A percentile compares a stretch with the other conserved stretches of the same genome.
Evolutionary conservation across 768 basidiomycete species (phyloP).

Genomic region (Naganishia vaughanmartiniae): DNA sequence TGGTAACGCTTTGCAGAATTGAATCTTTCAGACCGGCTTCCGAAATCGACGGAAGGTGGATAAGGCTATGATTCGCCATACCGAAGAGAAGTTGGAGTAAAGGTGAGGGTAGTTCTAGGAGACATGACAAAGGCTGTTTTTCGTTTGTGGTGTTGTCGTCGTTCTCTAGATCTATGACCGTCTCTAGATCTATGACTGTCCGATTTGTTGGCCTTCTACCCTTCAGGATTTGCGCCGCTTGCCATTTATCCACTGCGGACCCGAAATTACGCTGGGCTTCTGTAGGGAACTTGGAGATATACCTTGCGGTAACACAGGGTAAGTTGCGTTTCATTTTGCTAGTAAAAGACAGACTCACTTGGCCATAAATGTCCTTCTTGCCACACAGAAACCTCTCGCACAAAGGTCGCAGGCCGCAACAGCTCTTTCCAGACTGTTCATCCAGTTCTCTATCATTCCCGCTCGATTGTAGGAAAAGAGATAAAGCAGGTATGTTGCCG

Average conservation of each 20-base stretch:
- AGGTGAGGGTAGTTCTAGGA: constrained; percentile 37
- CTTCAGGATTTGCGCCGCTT: constrained; percentile 58
- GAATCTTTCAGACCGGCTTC: background rate
- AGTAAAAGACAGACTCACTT: constrained; percentile 61
- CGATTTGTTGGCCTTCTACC: background rate
- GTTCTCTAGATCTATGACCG: constrained; percentile 21
- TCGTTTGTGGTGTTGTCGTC: constrained; percentile 1
- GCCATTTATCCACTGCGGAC: constrained; percentile 65
- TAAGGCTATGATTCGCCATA: constrained; percentile 63
- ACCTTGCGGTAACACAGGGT: constrained; percentile 56
- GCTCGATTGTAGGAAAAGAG: constrained; percentile 69
- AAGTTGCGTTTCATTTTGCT: background rate
- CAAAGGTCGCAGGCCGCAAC: constrained; percentile 68
- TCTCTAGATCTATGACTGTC: constrained; percentile 21
- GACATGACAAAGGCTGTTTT: background rate
- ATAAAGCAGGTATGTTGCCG: constrained; percentile 77
- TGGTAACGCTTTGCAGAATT: constrained; percentile 50
- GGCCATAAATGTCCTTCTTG: constrained; percentile 63
- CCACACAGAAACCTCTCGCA: constrained; percentile 64
- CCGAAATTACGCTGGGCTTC: constrained; percentile 63
- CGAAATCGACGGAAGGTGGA: constrained; percentile 61
- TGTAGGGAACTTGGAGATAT: constrained; percentile 66
- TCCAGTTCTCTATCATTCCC: constrained; percentile 64
- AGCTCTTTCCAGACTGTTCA: constrained; percentile 59
- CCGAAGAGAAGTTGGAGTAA: constrained; percentile 58